phyloP scores from a whole-genome alignment of 2,329 filamentous ascomycete genomes.

The Sphaerulina vaccinii region DNA sequence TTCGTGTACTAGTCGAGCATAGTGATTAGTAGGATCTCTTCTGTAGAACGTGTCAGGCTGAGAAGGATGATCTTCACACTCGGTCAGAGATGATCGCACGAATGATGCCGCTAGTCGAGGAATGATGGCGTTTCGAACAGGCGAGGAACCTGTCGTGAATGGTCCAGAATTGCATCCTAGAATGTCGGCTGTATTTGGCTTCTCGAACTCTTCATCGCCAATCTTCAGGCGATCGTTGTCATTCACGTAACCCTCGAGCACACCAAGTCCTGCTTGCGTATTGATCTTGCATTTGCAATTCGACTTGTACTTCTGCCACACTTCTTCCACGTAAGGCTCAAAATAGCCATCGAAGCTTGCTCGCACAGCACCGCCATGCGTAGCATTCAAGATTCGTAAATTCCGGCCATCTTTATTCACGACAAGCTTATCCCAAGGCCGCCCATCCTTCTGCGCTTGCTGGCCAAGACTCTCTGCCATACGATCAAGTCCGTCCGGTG shows the following conservation, averaged over 20 bases:
- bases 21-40: conserved; percentile 52
- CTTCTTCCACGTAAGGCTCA: conserved; percentile 52
- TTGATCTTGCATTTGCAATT: conserved; percentile 55
- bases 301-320: conserved; percentile 52
- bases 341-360: conserved; percentile 55
- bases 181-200: conserved; percentile 63
- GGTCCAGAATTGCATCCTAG: conserved; percentile 66
- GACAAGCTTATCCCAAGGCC: conserved; percentile 64
- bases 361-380: conserved; percentile 49
- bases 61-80: conserved; percentile 42
- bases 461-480: conserved; percentile 56
- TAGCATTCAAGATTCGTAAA: conserved; percentile 48
- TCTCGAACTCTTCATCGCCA: conserved; percentile 51
- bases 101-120: conserved; percentile 76
- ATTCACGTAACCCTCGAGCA: conserved; percentile 52
- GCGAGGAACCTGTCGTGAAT: conserved; percentile 51
- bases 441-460: conserved; percentile 57
- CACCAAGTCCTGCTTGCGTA: conserved; percentile 62
- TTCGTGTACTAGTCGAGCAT: conserved; percentile 60
- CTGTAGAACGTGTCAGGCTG: conserved; percentile 37
- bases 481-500: conserved; percentile 55
- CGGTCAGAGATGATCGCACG: conserved; percentile 69
- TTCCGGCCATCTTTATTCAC: conserved; percentile 42
- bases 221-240: conserved; percentile 45
- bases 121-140: conserved; percentile 60